Conservation (phyloP, 2,329 filamentous ascomycete species). For the Dryadomyces quercus-mongolicae region DNA sequence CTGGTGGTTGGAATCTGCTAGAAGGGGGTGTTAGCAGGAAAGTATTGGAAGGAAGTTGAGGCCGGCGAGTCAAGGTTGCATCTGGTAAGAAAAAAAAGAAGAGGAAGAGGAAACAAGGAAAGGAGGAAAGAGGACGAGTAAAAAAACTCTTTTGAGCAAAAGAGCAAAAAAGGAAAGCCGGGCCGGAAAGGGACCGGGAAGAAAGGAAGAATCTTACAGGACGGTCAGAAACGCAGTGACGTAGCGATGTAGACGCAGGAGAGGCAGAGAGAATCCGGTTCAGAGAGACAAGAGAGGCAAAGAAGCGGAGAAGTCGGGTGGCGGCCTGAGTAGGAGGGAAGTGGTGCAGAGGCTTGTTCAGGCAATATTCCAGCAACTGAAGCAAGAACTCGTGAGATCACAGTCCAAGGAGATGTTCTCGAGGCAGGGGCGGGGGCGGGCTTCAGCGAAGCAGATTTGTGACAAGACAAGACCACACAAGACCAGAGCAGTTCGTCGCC, state of each 20-base stretch:
- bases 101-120: neutral
- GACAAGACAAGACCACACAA: constrained; percentile 9
- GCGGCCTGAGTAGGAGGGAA: neutral
- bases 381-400: constrained; percentile 4
- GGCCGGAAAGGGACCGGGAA: neutral
- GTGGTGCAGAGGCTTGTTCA: constrained; percentile 9
- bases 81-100: neutral
- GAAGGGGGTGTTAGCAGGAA: neutral
- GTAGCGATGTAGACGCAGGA: neutral
- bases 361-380: constrained; percentile 22
- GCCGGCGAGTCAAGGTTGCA: neutral
- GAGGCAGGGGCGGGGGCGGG: too few species aligned
- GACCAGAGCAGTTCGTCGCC: constrained; percentile 6
- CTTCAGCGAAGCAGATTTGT: constrained; percentile 10
- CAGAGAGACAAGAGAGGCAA: neutral
- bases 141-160: too few species aligned
- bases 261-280: neutral
- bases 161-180: neutral
- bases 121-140: neutral
- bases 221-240: neutral
- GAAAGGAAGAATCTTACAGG: neutral
- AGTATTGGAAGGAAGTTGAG: too few species aligned
- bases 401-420: neutral
- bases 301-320: neutral
- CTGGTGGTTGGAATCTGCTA: neutral